Evolutionary conservation across 306 rosid genomes (phyloP), one percentile per base, ranked within the genome.

Genomic region (Argentina anserina): DNA sequence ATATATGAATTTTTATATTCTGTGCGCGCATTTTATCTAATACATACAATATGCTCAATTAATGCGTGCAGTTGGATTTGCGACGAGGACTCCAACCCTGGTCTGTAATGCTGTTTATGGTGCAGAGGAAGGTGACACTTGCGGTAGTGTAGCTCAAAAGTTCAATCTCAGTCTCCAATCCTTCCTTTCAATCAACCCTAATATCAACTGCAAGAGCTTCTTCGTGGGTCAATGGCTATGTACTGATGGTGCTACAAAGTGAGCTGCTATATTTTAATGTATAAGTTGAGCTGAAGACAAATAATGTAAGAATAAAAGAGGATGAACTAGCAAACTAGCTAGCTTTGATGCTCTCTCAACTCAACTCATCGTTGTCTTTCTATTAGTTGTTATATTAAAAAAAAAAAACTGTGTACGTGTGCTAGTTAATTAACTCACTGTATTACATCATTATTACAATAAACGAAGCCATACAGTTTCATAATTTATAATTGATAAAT

Each of bases 191-290:
- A 66, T 66, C 37, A 66, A 66, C 26, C 71, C 71, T 26, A 66
- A 66, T 26, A 39, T 66, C 55, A 66, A 66, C 17, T 66, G 71
- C 53, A 20, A 25, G 37, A 40, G 53, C 37, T 40, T 66, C 21
- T 66, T 66, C 14, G 71, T 66, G 55, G 71, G 71, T 66, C 71
- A 66, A 66, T 66, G 71, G 71, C 53, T 66, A 23, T 66, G 71
- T 28, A 40, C 6, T 23, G 55, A 66, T 21, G 71, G 66, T 3
- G 4, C 41, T 61, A 14, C 65, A 6, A 17, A 33, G 25, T 61
- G 66, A 61, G 42, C 3, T 61, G n/a, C 41, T 15, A 61, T 4
- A 61, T 14, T 61, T 61, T 15, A 40, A 61, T 59, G 18, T 58
- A 58, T 15, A 29, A n/a, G 59, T 26, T 58, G 39, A 14, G 52